Percentiles rank a stretch among this genome's conserved stretches.
phyloP scores from a whole-genome alignment of 1,284 basidiomycete species.

The Stygiomarasmius scandens region DNA sequence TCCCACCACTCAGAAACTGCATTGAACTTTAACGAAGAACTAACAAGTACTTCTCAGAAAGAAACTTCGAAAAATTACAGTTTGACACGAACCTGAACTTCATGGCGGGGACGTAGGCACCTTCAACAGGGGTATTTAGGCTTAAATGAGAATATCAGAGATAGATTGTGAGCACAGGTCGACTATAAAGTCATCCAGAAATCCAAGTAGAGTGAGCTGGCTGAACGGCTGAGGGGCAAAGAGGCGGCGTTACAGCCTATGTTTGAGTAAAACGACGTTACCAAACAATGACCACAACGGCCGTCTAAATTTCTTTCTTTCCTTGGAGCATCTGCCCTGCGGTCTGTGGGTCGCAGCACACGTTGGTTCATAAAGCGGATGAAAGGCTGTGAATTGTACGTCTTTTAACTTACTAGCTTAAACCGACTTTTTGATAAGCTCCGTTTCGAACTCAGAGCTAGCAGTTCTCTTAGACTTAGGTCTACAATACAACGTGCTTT shows the following conservation, averaged over 20 bases:
- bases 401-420: too few species aligned
- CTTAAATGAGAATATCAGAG: not conserved
- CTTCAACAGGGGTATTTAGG: not conserved
- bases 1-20: conserved; percentile 95
- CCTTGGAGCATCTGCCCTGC: too few species aligned
- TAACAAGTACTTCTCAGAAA: not conserved
- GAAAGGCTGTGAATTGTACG: too few species aligned
- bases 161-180: not conserved
- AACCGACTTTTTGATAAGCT: too few species aligned
- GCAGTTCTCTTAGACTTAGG: too few species aligned
- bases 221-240: not conserved
- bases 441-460: too few species aligned
- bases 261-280: not conserved
- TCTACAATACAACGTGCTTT: too few species aligned
- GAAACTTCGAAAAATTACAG: not conserved
- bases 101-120: not conserved
- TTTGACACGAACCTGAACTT: conserved; percentile 12
- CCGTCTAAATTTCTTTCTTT: not conserved
- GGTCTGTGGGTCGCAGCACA: too few species aligned
- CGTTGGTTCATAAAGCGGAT: too few species aligned
- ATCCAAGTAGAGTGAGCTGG: not conserved
- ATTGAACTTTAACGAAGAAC: conserved; percentile 43
- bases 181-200: not conserved
- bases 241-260: not conserved
- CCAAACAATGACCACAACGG: not conserved